phyloP scores from a whole-genome alignment of 306 rosid genomes.

The Fagus crenata region DNA sequence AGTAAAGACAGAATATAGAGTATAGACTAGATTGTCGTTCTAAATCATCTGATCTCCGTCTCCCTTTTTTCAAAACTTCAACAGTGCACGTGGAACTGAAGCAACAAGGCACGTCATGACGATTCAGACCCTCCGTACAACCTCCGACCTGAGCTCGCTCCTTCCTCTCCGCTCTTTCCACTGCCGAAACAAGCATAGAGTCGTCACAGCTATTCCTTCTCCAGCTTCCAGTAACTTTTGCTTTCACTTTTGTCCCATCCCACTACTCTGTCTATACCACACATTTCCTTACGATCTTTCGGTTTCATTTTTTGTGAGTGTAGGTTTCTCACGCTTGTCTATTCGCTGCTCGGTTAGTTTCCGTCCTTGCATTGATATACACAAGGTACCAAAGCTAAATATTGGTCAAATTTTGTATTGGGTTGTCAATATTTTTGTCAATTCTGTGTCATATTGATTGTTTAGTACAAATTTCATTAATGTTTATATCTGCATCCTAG shows the following conservation, averaged over 20 bases:
- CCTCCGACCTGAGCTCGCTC: conserved; percentile 20
- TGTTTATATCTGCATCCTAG: not conserved
- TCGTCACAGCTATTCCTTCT: conserved; percentile 22
- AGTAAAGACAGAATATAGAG: no score
- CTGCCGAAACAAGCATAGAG: conserved; percentile 16
- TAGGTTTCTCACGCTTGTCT: conserved; percentile 35
- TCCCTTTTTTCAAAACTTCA: no score
- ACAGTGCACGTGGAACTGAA: no score
- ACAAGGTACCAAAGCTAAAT: conserved; percentile 49
- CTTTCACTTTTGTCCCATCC: no score
- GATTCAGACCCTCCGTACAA: conserved; percentile 29
- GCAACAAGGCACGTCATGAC: conserved; percentile 17
- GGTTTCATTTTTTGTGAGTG: not conserved
- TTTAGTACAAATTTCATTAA: not conserved
- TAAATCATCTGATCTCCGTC: no score
- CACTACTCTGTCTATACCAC: no score
- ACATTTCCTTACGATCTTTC: no score
- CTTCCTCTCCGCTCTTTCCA: conserved; percentile 23
- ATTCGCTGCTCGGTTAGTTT: conserved; percentile 60
- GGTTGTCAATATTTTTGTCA: not conserved
- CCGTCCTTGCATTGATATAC: conserved; percentile 90
- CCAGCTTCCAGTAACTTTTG: no score
- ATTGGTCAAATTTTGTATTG: not conserved
- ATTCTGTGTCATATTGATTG: not conserved
- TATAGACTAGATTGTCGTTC: no score